Evolutionary conservation across 78 protist genomes (phyloP).

Genomic region (Polysphondylium violaceum): DNA sequence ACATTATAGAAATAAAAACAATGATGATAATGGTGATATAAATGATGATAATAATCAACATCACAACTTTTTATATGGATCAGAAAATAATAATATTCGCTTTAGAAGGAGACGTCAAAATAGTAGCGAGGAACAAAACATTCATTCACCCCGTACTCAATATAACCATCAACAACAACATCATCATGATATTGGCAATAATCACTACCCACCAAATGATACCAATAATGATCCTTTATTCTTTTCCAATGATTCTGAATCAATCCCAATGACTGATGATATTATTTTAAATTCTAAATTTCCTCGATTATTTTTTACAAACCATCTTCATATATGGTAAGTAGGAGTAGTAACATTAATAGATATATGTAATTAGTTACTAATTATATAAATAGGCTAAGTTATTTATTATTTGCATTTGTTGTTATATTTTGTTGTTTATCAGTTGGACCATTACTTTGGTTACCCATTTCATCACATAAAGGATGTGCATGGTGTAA

Average conservation of each 20-base stretch:
- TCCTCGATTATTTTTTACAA: constrained; percentile 9
- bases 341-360: background rate
- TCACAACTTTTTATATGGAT: too few species aligned
- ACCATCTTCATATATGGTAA: constrained; percentile 22
- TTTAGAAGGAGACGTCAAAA: background rate
- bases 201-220: too few species aligned
- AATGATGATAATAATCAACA: too few species aligned
- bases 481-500: constrained; percentile 64
- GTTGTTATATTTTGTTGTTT: constrained; percentile 49
- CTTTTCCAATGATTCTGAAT: too few species aligned
- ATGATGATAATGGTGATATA: too few species aligned
- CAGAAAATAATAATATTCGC: too few species aligned
- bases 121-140: background rate
- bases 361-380: background rate
- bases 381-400: constrained; percentile 16
- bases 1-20: too few species aligned
- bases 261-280: too few species aligned
- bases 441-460: constrained; percentile 61
- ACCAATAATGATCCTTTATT: too few species aligned
- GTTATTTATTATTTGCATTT: constrained; percentile 26
- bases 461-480: constrained; percentile 14
- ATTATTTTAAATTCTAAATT: background rate
- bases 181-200: background rate
- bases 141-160: background rate
- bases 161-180: constrained; percentile 14